These are phyloP conservation scores for Moringa oleifera DNA, from an alignment of 345 rosid species.

Conservation along the genomic window DNA sequence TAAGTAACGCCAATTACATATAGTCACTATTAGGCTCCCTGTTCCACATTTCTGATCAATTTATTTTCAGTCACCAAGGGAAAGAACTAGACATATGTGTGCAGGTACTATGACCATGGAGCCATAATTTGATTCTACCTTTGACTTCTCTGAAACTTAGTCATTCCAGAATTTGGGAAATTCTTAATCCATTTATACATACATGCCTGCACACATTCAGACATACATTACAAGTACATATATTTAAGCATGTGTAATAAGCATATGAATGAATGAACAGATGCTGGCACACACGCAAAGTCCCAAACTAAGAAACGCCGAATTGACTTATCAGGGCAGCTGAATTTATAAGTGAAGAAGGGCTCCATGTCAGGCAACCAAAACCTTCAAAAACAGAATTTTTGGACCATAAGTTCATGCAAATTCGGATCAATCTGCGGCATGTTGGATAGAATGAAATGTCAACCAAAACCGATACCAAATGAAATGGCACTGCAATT, in stretches of 20 bases:
- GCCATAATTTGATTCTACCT: no score
- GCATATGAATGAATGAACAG: no score
- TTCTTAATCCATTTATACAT: background rate
- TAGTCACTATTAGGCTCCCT: background rate
- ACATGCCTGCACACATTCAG: background rate
- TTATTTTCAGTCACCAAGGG: background rate
- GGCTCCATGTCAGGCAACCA: background rate
- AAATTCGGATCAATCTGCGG: background rate
- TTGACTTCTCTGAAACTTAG: background rate
- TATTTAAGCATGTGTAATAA: no score
- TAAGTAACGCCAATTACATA: no score
- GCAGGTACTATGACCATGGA: no score
- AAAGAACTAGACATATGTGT: no score
- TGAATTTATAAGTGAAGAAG: no score
- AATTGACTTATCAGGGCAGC: no score
- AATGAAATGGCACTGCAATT: background rate
- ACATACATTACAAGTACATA: no score
- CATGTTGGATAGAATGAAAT: background rate
- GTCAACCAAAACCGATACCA: background rate
- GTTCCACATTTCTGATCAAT: background rate
- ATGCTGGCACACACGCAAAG: no score
- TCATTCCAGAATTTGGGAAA: background rate
- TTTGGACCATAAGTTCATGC: background rate
- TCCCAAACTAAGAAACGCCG: no score
- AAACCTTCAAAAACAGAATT: background rate